Percentiles rank a stretch among this genome's conserved stretches.
These are phyloP conservation scores for Pseudonitzschia pungens DNA, from an alignment of 108 stramenopile species.

Conservation along the genomic window DNA sequence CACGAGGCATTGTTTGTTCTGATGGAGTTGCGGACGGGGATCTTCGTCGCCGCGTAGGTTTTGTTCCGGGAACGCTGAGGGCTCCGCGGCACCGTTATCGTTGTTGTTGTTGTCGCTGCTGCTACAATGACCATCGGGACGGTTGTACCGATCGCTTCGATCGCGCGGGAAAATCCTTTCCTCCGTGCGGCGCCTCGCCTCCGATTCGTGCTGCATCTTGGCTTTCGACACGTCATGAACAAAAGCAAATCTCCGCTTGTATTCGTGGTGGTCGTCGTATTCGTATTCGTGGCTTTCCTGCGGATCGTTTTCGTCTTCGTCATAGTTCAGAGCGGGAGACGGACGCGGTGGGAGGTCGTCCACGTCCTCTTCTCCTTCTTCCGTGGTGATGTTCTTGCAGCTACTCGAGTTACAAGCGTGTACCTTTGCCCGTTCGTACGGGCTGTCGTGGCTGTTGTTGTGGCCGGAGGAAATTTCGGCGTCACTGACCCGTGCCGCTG, in stretches of 20 bases:
- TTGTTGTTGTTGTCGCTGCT: neutral
- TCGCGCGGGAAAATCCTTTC: neutral
- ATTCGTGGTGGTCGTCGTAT: constrained; percentile 21
- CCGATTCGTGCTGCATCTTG: constrained; percentile 49
- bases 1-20: neutral
- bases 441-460: neutral
- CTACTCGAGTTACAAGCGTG: too few relatives aligned
- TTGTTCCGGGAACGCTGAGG: constrained; percentile 2
- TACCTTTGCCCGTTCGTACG: too few relatives aligned
- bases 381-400: neutral
- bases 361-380: neutral
- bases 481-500: neutral
- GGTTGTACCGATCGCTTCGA: neutral
- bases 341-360: too few relatives aligned
- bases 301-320: constrained; percentile 3
- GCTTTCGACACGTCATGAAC: constrained; percentile 45
- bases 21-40: neutral
- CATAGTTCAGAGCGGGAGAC: too few relatives aligned
- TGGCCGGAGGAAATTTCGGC: neutral
- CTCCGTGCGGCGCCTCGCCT: constrained; percentile 19
- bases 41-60: neutral
- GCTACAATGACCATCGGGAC: too few relatives aligned
- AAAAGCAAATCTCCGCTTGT: constrained; percentile 55
- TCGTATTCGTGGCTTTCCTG: neutral
- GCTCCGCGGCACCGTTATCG: neutral